phyloP scores from a whole-genome alignment of 2,329 filamentous ascomycete genomes.

The Trichophaea hybrida region DNA sequence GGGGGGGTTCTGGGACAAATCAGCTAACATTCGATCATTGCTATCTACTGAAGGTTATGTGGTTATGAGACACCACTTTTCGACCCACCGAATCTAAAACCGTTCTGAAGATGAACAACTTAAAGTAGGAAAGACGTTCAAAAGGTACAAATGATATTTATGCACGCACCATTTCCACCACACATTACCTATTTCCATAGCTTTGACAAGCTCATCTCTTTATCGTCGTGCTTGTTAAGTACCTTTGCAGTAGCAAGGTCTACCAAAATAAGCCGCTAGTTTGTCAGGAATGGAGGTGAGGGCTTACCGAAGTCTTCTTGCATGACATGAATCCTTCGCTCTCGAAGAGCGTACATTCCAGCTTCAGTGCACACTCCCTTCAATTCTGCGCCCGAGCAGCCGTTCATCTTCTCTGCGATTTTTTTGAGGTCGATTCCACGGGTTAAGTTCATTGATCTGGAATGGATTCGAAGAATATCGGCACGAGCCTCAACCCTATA shows the following conservation, averaged over 20 bases:
- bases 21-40: too few species aligned
- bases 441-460: slow-evolving; percentile 95
- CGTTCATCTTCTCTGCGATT: slow-evolving; percentile 99
- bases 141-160: too few species aligned
- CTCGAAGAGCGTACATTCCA: slow-evolving; percentile 92
- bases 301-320: slow-evolving; percentile 75
- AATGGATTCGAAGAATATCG: slow-evolving; percentile 95
- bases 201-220: slow-evolving; percentile 82
- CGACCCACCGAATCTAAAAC: too few species aligned
- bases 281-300: not conserved
- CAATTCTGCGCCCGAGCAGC: slow-evolving; percentile 89
- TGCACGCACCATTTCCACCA: too few species aligned
- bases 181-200: slow-evolving; percentile 52
- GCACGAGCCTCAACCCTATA: slow-evolving; percentile 71
- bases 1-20: too few species aligned
- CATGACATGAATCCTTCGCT: slow-evolving; percentile 91
- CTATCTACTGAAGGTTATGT: too few species aligned
- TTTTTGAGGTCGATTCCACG: slow-evolving; percentile 94
- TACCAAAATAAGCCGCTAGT: not conserved
- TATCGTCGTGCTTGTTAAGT: slow-evolving; percentile 98
- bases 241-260: slow-evolving; percentile 95
- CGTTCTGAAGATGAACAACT: too few species aligned
- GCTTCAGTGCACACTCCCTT: slow-evolving; percentile 99
- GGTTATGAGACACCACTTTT: too few species aligned
- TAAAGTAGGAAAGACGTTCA: too few species aligned